Base-by-base conservation (phyloP, 129 eudicot genomes). In the Arctium lappa region DNA sequence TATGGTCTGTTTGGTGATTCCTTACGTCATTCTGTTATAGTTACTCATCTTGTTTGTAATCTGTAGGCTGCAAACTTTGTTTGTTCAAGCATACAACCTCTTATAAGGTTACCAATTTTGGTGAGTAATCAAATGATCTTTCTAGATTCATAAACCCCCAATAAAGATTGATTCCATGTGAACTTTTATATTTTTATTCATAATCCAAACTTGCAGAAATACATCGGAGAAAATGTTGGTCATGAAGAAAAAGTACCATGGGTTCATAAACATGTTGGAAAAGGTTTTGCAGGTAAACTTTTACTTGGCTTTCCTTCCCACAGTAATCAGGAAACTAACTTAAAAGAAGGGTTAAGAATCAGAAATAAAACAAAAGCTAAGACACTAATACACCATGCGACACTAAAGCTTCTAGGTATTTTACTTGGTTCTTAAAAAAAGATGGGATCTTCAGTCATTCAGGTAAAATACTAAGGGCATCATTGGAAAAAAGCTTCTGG, bases 21-120 rank as follows among this genome's bases (percentile, higher is more conserved):
- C 66, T 75, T 76, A 65, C 38, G 8, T 39, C 65, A 3, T 56
- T 16, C 65, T 37, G 31, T 42, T 8, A 9, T 0, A 39, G 6
- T 8, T 8, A 39, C 1, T 5, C 6, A 39, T 39, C 44, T 39
- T 5, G 6, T 79, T 46, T 31, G 22, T 10, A 69, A 70, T 74
- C 18, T 65, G 40, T 88, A 93, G 95, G 95, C 85, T 85, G 95
- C 92, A 83, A 93, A 80, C 77, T 83, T 93, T 77, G 92, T 93
- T 37, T 69, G 87, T 71, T 91, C 97, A 10, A 88, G 89, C 82
- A 89, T 89, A 79, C 97, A 93, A 73, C 95, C 97, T 86, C 90
- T 91, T 75, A 87, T 86, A 81, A 88, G 81, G 80, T 5, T 87
- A 31, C 48, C 88, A 38, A 34, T 91, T 16, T 68, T 88, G 93